Evolutionary conservation across 177 flowering plant genomes (phyloP).

Genomic region (Vitis hybrid): DNA sequence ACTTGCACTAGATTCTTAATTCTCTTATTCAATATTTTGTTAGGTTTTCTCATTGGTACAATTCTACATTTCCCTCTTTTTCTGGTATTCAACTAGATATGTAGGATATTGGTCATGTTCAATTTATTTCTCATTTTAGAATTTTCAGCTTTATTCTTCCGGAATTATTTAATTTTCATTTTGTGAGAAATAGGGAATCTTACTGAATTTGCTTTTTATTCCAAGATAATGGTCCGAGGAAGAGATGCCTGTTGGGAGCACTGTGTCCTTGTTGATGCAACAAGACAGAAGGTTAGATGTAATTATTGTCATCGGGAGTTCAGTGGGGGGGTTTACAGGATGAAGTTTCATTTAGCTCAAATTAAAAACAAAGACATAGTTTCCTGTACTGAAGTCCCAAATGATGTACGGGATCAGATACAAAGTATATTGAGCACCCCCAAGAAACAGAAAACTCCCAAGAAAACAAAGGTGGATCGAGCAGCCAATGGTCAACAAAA

Average conservation of each 20-base stretch:
- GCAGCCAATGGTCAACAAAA: conserved; percentile 34
- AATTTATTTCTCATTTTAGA: neutral
- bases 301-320: conserved; percentile 56
- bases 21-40: too few relatives aligned
- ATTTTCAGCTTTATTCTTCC: neutral
- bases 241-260: conserved; percentile 68
- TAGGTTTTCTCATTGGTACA: neutral
- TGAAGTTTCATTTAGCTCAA: conserved; percentile 61
- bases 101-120: neutral
- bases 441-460: conserved; percentile 42
- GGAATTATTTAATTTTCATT: neutral
- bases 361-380: conserved; percentile 55
- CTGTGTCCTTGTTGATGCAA: conserved; percentile 56
- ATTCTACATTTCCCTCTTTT: neutral
- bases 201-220: conserved; percentile 8
- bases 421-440: conserved; percentile 41
- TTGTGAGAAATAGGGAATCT: neutral
- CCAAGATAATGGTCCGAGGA: conserved; percentile 51
- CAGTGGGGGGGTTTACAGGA: conserved; percentile 55
- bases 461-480: conserved; percentile 37
- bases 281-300: conserved; percentile 53
- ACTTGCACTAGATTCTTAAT: too few relatives aligned
- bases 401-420: conserved; percentile 44
- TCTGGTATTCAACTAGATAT: neutral
- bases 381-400: conserved; percentile 52